These are phyloP conservation scores for Insectozyma bohioensis DNA, from an alignment of 1,139 yeast genomes.

Conservation along the genomic window DNA sequence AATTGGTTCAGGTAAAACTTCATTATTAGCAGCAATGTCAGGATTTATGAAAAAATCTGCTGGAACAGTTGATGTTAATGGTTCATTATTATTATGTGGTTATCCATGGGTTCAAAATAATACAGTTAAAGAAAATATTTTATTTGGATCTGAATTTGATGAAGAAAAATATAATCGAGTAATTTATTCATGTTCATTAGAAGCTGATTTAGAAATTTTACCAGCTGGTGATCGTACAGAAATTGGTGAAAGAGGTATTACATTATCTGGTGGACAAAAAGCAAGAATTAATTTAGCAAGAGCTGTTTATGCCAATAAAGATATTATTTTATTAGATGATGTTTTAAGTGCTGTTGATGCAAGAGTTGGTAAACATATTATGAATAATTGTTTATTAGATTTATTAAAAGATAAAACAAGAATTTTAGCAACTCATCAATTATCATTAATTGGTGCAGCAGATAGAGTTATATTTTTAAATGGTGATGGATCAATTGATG, in stretches of 20 bases:
- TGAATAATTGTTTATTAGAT: slow-evolving; percentile 38
- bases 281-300: slow-evolving; percentile 48
- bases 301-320: slow-evolving; percentile 42
- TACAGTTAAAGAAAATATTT: slow-evolving; percentile 40
- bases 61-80: slow-evolving; percentile 43
- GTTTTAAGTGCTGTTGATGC: slow-evolving; percentile 53
- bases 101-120: slow-evolving; percentile 50
- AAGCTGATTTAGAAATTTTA: slow-evolving; percentile 35
- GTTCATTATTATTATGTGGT: slow-evolving; percentile 47
- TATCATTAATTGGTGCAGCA: slow-evolving; percentile 43
- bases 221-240: slow-evolving; percentile 48
- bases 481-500: slow-evolving; percentile 43
- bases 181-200: slow-evolving; percentile 36
- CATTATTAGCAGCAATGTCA: slow-evolving; percentile 53
- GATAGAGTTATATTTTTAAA: slow-evolving; percentile 40
- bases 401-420: slow-evolving; percentile 37
- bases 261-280: slow-evolving; percentile 51
- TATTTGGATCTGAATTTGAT: slow-evolving; percentile 31
- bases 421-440: slow-evolving; percentile 49
- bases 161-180: slow-evolving; percentile 27
- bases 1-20: slow-evolving; percentile 73
- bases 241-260: slow-evolving; percentile 50
- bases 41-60: slow-evolving; percentile 51
- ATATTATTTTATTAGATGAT: slow-evolving; percentile 44
- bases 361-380: slow-evolving; percentile 46